These are phyloP conservation scores for Flagelloscypha sp. DNA, from an alignment of 768 basidiomycete genomes.

Conservation along the genomic window DNA sequence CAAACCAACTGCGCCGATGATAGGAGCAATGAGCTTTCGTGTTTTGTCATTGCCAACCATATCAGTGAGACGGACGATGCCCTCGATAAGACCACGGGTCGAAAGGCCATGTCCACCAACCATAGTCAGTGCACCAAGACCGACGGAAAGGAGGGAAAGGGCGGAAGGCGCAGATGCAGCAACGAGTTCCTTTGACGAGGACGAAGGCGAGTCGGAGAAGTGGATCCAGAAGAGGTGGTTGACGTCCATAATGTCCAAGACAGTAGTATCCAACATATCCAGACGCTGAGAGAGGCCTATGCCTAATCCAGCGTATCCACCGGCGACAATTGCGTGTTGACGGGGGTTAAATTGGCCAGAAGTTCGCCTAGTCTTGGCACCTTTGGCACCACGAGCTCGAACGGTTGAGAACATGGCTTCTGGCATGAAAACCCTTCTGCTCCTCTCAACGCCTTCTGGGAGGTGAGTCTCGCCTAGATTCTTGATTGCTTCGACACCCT, in stretches of 20 bases:
- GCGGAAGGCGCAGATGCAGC: slow-evolving; percentile 44
- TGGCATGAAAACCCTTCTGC: slow-evolving; percentile 84
- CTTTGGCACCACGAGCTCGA: slow-evolving; percentile 27
- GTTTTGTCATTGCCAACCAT: slow-evolving; percentile 72
- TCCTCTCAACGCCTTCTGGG: slow-evolving; percentile 72
- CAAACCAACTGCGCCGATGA: slow-evolving; percentile 67
- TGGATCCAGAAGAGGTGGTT: slow-evolving; percentile 69
- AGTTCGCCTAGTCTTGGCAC: slow-evolving; percentile 28
- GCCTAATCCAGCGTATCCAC: slow-evolving; percentile 73
- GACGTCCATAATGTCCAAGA: slow-evolving; percentile 82
- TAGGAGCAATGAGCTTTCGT: slow-evolving; percentile 82
- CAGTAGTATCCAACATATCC: slow-evolving; percentile 71
- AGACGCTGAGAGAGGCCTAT: slow-evolving; percentile 71
- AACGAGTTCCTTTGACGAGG: slow-evolving; percentile 25
- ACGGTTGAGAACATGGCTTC: slow-evolving; percentile 88
- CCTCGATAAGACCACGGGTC: slow-evolving; percentile 68
- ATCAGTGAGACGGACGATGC: slow-evolving; percentile 65
- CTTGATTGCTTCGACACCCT: slow-evolving; percentile 58
- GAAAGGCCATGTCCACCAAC: slow-evolving; percentile 80
- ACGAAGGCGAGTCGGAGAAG: slow-evolving; percentile 44
- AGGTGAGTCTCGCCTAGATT: slow-evolving; percentile 71
- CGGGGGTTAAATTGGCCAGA: slow-evolving; percentile 23
- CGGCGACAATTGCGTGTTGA: slow-evolving; percentile 60
- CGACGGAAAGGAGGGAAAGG: slow-evolving; percentile 64
- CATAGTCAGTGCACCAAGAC: slow-evolving; percentile 83